Evolutionary conservation across 2,329 filamentous ascomycete genomes (phyloP).

Genomic region (Paramyrothecium roridum): DNA sequence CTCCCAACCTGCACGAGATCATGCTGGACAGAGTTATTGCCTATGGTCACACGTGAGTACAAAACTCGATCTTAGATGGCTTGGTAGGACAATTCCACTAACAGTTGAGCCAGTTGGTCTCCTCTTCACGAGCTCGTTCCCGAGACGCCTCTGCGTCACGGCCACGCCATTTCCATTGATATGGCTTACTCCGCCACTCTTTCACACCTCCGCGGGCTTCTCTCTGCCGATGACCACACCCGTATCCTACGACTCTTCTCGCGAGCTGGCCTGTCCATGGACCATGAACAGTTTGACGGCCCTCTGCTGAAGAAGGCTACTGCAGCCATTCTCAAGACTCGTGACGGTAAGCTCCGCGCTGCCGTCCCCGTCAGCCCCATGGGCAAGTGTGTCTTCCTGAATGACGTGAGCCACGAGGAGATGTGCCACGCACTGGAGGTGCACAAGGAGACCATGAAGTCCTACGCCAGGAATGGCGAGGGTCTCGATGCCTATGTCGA

Average conservation of each 20-base stretch:
- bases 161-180: conserved; percentile 72
- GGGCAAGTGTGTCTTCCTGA: conserved; percentile 65
- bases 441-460: conserved; percentile 63
- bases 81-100: not conserved
- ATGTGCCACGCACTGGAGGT: conserved; percentile 56
- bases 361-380: conserved; percentile 64
- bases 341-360: conserved; percentile 65
- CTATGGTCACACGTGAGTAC: conserved; percentile 64
- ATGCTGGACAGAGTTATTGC: conserved; percentile 70
- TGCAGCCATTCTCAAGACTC: conserved; percentile 66
- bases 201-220: conserved; percentile 58
- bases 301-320: conserved; percentile 63
- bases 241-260: conserved; percentile 67
- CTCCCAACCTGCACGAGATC: conserved; percentile 71
- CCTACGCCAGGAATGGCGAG: conserved; percentile 60
- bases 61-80: no score
- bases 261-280: conserved; percentile 67
- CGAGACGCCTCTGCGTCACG: conserved; percentile 65
- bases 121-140: conserved; percentile 69
- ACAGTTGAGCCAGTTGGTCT: conserved; percentile 52
- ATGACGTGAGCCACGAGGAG: conserved; percentile 61
- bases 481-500: conserved; percentile 70
- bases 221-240: conserved; percentile 57
- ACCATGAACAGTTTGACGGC: conserved; percentile 66
- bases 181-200: conserved; percentile 74